Base-by-base conservation (phyloP, 2,329 filamentous ascomycete species). In the Escovopsis sp. region DNA sequence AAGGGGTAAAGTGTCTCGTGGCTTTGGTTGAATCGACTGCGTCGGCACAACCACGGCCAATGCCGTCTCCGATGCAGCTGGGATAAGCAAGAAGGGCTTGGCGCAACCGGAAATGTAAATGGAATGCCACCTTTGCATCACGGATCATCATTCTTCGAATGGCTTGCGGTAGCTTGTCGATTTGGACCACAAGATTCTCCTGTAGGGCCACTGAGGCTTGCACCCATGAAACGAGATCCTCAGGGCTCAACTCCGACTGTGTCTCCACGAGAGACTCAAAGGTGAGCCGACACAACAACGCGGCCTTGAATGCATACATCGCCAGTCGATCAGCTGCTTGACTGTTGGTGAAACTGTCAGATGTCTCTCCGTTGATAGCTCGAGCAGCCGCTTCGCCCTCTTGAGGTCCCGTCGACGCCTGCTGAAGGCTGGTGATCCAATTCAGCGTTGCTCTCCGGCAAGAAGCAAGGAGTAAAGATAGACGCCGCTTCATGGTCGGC, bases 221-320 rank as follows among this genome's bases (percentile, higher is more conserved):
- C 23, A 57, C 49, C 36, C 53, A 58, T 4, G 43, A 33, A 3
- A 30, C 26, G 8, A 49, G 41, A 4, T 54, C 49, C 1, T 47
- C 35, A 0, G 33, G 7, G 2, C 26, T 8, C 6, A 50, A 26
- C 7, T 12, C 12, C 10, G 34, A 18, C 9, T 40, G 26, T 6
- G 1, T 15, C 3, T 35, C 28, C 5, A 32, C 30, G 38, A 48
- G 45, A 1, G 51, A 45, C 1, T 48, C 45, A 39, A 61, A 66
- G 0, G 62, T 66, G 12, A 56, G 55, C 7, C 64, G 63, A 40
- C 75, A 80, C 0, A 82, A 58, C 0, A 82, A 46, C 0, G 77
- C 68, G 0, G 75, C 68, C 56, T 67, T 69, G 0, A 81, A 62
- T 0, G 65, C 64, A 46, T 72, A 76, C 0, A 18, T 40, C 0